Percentiles rank a stretch among this genome's conserved stretches.
Conservation (phyloP, 441 rosid genomes). For the Biscutella auriculata region DNA sequence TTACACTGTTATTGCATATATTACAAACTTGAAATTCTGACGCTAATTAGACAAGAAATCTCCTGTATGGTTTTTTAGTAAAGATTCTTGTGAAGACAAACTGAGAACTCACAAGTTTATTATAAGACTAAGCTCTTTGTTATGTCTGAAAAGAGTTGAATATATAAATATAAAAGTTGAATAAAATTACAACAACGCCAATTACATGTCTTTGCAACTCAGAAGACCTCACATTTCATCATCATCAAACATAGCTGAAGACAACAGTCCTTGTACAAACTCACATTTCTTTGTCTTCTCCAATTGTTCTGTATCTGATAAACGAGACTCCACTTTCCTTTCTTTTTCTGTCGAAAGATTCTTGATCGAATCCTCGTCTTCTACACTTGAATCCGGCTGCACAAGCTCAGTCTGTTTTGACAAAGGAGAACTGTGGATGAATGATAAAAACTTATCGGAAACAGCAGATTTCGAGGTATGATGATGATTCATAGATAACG, state of each 20-base stretch:
- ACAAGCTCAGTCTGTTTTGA: constrained; percentile 8
- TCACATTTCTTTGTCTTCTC: constrained; percentile 24
- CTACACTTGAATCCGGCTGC: constrained; percentile 2
- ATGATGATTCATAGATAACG: constrained; percentile 3
- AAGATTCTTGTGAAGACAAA: not conserved
- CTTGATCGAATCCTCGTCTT: not conserved
- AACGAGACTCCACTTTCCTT: not conserved
- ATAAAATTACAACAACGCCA: constrained; percentile 13
- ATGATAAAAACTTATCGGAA: constrained; percentile 11
- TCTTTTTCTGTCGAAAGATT: not conserved
- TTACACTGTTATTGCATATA: too few relatives aligned
- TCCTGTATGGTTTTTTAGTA: too few relatives aligned
- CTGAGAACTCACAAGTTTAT: not conserved
- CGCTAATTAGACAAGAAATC: too few relatives aligned
- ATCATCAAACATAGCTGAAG: constrained; percentile 22
- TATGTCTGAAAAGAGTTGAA: constrained; percentile 2
- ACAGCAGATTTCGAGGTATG: constrained; percentile 3
- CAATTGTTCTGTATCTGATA: constrained; percentile 18
- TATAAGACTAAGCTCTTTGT: not conserved
- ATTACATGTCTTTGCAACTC: constrained; percentile 6
- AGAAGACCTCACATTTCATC: constrained; percentile 15
- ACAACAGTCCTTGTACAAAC: constrained; percentile 20
- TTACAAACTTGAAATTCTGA: too few relatives aligned
- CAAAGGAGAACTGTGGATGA: constrained; percentile 12
- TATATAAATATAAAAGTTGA: not conserved